Conservation (phyloP, 495 filamentous ascomycete genomes). For the Astrocystis sublimbata region DNA sequence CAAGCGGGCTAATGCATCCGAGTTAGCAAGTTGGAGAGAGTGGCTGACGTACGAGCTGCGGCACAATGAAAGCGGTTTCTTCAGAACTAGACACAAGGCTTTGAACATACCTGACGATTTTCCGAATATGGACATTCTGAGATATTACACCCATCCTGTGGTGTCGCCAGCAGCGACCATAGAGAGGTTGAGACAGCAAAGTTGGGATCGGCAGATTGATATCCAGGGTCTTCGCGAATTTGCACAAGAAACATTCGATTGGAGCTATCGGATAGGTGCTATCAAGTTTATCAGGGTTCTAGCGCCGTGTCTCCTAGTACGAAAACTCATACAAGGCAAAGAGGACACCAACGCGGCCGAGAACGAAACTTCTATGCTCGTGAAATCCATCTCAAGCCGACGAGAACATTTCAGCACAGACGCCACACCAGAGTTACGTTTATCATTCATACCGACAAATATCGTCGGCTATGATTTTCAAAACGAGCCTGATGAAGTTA, state of each 20-base stretch:
- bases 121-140: slow-evolving; percentile 72
- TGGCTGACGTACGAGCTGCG: slow-evolving; percentile 71
- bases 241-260: slow-evolving; percentile 78
- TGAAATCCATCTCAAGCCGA: slow-evolving; percentile 63
- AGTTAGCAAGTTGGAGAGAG: slow-evolving; percentile 71
- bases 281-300: slow-evolving; percentile 81
- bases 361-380: slow-evolving; percentile 50
- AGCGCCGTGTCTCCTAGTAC: slow-evolving; percentile 73
- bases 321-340: slow-evolving; percentile 55
- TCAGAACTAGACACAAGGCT: slow-evolving; percentile 69
- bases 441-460: slow-evolving; percentile 73
- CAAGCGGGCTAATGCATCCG: slow-evolving; percentile 49
- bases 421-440: slow-evolving; percentile 69
- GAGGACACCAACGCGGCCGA: slow-evolving; percentile 43
- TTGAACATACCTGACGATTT: slow-evolving; percentile 79
- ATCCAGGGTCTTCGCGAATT: slow-evolving; percentile 68
- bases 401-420: slow-evolving; percentile 74
- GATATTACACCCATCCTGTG: slow-evolving; percentile 83
- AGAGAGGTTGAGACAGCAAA: slow-evolving; percentile 52
- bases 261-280: slow-evolving; percentile 75
- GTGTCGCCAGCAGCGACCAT: slow-evolving; percentile 68
- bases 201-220: slow-evolving; percentile 70
- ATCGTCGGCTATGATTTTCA: slow-evolving; percentile 76
- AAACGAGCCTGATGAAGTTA: slow-evolving; percentile 62
- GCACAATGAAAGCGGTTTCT: slow-evolving; percentile 83